These are phyloP conservation scores for Suhomyces sp. DNA, from an alignment of 805 yeast genomes.

Conservation along the genomic window DNA sequence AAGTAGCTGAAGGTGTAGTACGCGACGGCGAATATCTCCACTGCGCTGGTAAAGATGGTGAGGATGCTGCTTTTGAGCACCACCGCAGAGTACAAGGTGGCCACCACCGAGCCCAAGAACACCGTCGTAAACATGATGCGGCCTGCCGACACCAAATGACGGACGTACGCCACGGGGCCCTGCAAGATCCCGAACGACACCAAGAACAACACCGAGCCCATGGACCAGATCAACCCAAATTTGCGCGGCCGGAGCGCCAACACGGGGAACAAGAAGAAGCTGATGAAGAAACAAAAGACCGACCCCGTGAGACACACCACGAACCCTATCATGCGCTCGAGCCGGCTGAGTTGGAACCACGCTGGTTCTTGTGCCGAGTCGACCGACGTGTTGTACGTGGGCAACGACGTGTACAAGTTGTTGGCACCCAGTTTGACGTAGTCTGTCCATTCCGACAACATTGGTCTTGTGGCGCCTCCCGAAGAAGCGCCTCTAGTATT, in stretches of 20 bases:
- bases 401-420: constrained; percentile 63
- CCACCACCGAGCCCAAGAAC: constrained; percentile 74
- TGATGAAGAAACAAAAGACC: constrained; percentile 73
- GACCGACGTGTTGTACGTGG: constrained; percentile 52
- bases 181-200: constrained; percentile 86
- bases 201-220: constrained; percentile 85
- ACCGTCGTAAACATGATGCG: constrained; percentile 77
- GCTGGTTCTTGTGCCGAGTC: constrained; percentile 56
- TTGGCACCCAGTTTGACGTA: constrained; percentile 44
- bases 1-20: constrained; percentile 91
- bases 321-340: constrained; percentile 79
- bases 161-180: constrained; percentile 80
- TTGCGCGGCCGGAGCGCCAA: constrained; percentile 86
- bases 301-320: constrained; percentile 74
- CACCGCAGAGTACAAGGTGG: constrained; percentile 77
- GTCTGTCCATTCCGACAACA: constrained; percentile 42
- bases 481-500: constrained; percentile 9
- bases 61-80: constrained; percentile 64
- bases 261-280: constrained; percentile 84
- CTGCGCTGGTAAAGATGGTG: constrained; percentile 69
- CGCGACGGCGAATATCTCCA: constrained; percentile 82
- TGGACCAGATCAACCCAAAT: constrained; percentile 86
- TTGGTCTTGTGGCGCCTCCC: constrained; percentile 18
- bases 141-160: constrained; percentile 70
- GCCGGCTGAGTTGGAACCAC: constrained; percentile 72